Conservation (phyloP, 352 stramenopile species). For the Pythium folliculosum region DNA sequence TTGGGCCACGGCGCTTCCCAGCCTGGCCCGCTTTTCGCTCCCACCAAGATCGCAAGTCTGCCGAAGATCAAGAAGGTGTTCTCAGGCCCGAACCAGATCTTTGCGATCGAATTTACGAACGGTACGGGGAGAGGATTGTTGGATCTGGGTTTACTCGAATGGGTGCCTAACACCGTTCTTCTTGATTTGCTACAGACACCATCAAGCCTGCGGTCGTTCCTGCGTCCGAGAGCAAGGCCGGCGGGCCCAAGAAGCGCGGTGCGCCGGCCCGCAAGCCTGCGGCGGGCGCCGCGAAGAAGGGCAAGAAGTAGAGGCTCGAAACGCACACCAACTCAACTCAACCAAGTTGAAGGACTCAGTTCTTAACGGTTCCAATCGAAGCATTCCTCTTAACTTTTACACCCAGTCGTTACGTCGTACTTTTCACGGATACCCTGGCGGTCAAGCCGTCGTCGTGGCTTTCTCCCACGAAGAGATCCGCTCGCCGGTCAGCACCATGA, state of each 20-base stretch:
- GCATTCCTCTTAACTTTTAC: background rate
- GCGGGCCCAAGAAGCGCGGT: slow-evolving; percentile 31
- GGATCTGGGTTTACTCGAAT: background rate
- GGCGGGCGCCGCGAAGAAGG: slow-evolving; percentile 32
- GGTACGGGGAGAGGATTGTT: slow-evolving; percentile 28
- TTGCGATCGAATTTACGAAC: slow-evolving; percentile 76
- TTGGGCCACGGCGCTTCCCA: slow-evolving; percentile 55
- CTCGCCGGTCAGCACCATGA: slow-evolving; percentile 26
- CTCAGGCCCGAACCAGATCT: slow-evolving; percentile 72
- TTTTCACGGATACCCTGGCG: background rate
- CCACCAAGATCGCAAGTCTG: slow-evolving; percentile 56
- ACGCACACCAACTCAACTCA: background rate
- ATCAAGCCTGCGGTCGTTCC: slow-evolving; percentile 43
- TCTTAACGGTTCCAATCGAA: slow-evolving; percentile 15
- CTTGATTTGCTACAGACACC: slow-evolving; percentile 37
- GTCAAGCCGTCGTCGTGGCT: background rate
- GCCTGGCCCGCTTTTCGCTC: slow-evolving; percentile 35
- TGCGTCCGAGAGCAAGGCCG: slow-evolving; percentile 4
- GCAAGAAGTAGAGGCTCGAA: slow-evolving; percentile 16
- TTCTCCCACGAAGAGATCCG: background rate
- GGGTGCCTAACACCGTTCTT: background rate
- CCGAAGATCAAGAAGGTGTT: slow-evolving; percentile 64
- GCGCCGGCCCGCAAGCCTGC: slow-evolving; percentile 22
- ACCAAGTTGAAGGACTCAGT: background rate
- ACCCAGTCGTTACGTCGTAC: background rate